phyloP scores from a whole-genome alignment of 2,329 filamentous ascomycete genomes.

The Rutstroemia sp. region DNA sequence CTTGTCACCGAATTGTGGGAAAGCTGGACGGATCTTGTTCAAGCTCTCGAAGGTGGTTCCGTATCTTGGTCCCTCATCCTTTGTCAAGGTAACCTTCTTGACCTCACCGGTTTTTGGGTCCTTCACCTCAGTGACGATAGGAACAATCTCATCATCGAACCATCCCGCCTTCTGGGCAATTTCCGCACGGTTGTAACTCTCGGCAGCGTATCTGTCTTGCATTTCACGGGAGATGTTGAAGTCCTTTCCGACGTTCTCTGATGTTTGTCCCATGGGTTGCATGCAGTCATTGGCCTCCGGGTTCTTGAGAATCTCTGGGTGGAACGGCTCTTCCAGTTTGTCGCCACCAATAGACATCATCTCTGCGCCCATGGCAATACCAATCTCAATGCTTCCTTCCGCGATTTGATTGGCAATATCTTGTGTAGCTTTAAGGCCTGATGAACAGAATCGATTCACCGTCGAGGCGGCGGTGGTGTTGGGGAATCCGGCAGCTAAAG shows the following conservation, averaged over 20 bases:
- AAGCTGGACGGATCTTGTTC: conserved; percentile 79
- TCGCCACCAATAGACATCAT: conserved; percentile 74
- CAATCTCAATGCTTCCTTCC: conserved; percentile 74
- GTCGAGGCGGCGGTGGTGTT: conserved; percentile 77
- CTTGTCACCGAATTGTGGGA: conserved; percentile 79
- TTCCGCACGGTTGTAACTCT: conserved; percentile 84
- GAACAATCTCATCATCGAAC: conserved; percentile 91
- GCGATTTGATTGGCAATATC: conserved; percentile 88
- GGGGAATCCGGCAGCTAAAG: conserved; percentile 87
- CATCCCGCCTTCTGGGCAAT: conserved; percentile 81
- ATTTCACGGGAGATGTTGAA: conserved; percentile 74
- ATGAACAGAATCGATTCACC: conserved; percentile 95
- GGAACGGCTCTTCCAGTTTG: conserved; percentile 63
- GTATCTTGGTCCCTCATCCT: conserved; percentile 84
- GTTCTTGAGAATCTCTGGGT: conserved; percentile 64
- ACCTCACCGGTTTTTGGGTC: conserved; percentile 73
- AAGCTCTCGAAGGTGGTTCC: conserved; percentile 82
- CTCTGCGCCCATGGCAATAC: conserved; percentile 83
- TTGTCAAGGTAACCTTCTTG: conserved; percentile 70
- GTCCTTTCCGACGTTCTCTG: conserved; percentile 88
- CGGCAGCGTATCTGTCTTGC: conserved; percentile 81
- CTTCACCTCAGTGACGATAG: conserved; percentile 75
- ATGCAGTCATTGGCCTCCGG: conserved; percentile 80
- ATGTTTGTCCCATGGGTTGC: conserved; percentile 97
- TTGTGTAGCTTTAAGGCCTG: conserved; percentile 88